These are phyloP conservation scores for Candida freyschussii DNA, from an alignment of 1,139 yeast genomes.

Conservation along the genomic window DNA sequence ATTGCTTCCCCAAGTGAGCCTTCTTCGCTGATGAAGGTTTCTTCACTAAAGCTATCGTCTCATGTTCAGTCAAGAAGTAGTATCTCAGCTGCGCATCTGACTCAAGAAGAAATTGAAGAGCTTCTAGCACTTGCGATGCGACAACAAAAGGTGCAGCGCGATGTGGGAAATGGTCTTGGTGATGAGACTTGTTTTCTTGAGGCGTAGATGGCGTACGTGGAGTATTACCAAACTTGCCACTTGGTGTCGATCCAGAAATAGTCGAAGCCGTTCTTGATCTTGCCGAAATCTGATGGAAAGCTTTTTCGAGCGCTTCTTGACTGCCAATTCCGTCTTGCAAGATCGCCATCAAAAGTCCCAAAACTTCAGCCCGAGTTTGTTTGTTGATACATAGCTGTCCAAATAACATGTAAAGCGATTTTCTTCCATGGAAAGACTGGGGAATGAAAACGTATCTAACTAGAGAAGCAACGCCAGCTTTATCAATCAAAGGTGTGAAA, in stretches of 20 bases:
- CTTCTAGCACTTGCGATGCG: constrained; percentile 75
- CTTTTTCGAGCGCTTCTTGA: constrained; percentile 57
- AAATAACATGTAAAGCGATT: constrained; percentile 60
- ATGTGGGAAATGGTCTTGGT: constrained; percentile 41
- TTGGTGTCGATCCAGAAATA: constrained; percentile 1
- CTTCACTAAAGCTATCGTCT: constrained; percentile 47
- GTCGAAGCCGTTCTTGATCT: constrained; percentile 10
- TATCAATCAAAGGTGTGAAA: constrained; percentile 69
- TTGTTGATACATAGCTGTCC: constrained; percentile 69
- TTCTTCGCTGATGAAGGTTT: constrained; percentile 34
- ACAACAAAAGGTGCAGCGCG: constrained; percentile 66
- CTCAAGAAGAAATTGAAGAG: constrained; percentile 66
- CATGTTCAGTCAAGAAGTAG: constrained; percentile 81
- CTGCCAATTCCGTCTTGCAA: constrained; percentile 69
- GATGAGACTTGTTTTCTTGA: constrained; percentile 8
- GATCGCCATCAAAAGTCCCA: constrained; percentile 62
- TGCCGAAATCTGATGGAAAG: constrained; percentile 52
- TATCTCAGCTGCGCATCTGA: constrained; percentile 65
- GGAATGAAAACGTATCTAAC: constrained; percentile 72
- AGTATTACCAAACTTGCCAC: constrained; percentile 14
- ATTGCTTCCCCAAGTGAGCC: constrained; percentile 38
- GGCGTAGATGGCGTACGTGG: constrained; percentile 26
- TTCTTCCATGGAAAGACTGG: constrained; percentile 61
- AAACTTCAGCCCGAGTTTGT: constrained; percentile 74
- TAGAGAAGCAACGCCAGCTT: constrained; percentile 70